Conservation (phyloP, 2,329 filamentous ascomycete species). For the Aspergillus ochraceoroseus region DNA sequence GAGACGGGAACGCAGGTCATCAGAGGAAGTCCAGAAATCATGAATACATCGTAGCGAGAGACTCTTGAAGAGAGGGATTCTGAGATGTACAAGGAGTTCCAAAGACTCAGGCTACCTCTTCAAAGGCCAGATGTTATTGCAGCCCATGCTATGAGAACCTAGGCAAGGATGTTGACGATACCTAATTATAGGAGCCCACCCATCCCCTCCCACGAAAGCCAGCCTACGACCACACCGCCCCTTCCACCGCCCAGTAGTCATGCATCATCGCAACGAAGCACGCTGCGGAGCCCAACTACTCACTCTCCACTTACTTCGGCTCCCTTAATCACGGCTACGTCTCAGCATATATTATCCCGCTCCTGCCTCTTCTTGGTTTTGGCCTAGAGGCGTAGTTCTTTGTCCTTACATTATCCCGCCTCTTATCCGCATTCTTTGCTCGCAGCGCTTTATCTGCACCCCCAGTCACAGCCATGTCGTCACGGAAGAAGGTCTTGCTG, state of each 20-base stretch:
- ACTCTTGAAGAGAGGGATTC: not conserved
- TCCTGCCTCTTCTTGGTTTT: not conserved
- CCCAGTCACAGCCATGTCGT: constrained; percentile 55
- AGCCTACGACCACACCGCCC: constrained; percentile 28
- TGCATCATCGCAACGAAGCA: constrained; percentile 33
- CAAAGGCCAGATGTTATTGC: not conserved
- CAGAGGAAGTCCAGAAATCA: constrained; percentile 8
- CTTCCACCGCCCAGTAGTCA: constrained; percentile 30
- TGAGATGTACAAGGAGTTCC: not conserved
- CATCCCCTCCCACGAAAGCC: constrained; percentile 14
- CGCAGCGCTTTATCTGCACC: constrained; percentile 4
- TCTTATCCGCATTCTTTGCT: constrained; percentile 4
- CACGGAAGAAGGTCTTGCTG: constrained; percentile 83
- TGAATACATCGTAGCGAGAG: constrained; percentile 12
- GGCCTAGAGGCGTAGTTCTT: not conserved
- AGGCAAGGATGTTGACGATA: constrained; percentile 16
- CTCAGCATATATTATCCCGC: constrained; percentile 2
- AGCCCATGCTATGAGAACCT: not conserved
- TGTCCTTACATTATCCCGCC: not conserved
- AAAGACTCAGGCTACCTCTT: not conserved
- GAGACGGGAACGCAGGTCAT: constrained; percentile 16
- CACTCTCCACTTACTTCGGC: not conserved
- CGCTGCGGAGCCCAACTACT: constrained; percentile 11
- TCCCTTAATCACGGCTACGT: not conserved
- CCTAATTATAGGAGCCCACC: not conserved